phyloP scores from a whole-genome alignment of 257 asterid genomes.

The Nemophila menziesii region DNA sequence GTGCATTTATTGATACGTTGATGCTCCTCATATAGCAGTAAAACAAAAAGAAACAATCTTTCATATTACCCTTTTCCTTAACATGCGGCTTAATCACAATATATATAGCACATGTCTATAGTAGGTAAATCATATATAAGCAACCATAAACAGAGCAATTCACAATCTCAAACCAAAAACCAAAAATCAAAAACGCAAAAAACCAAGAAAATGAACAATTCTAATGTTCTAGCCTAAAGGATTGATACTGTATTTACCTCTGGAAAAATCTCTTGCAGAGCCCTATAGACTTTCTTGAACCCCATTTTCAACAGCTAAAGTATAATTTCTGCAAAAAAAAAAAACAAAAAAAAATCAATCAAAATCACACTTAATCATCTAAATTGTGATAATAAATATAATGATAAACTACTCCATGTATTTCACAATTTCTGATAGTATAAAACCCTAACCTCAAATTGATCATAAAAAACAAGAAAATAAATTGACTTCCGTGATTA shows the following conservation, averaged over 20 bases:
- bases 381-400: neutral
- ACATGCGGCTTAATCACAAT: too few species aligned
- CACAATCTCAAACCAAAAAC: neutral
- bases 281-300: constrained; percentile 20
- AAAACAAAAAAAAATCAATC: neutral
- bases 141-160: neutral
- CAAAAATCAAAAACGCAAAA: too few species aligned
- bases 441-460: neutral
- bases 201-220: neutral
- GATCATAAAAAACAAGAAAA: neutral
- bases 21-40: too few species aligned
- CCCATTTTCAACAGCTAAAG: constrained; percentile 17
- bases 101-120: too few species aligned
- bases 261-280: constrained; percentile 28
- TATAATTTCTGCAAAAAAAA: constrained; percentile 8
- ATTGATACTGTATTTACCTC: constrained; percentile 16
- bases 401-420: neutral
- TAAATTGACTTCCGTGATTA: too few species aligned
- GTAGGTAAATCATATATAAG: neutral
- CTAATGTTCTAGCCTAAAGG: neutral
- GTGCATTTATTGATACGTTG: too few species aligned
- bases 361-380: neutral
- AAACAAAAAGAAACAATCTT: too few species aligned
- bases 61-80: too few species aligned
- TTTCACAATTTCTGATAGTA: too few species aligned